Evolutionary conservation across 768 basidiomycete genomes (phyloP).

Genomic region (Lactarius psammicola): DNA sequence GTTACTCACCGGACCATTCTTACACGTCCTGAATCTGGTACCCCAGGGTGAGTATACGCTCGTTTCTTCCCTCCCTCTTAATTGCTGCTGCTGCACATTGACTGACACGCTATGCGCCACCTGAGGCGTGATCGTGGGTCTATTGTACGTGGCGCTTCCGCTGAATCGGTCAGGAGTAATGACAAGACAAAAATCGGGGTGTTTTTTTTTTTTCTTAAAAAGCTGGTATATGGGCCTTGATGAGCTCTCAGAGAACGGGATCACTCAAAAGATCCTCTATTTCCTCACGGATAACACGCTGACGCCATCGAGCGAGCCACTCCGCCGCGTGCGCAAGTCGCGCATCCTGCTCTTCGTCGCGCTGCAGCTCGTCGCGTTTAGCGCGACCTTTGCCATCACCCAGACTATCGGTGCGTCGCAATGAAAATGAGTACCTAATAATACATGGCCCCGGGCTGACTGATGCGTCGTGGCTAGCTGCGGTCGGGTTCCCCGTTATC

Average conservation of each 20-base stretch:
- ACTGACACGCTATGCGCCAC: background rate
- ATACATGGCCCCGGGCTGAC: background rate
- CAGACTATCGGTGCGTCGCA: slow-evolving; percentile 72
- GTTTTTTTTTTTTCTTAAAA: slow-evolving; percentile 32
- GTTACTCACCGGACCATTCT: slow-evolving; percentile 76
- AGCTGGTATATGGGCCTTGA: slow-evolving; percentile 94
- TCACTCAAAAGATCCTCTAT: slow-evolving; percentile 77
- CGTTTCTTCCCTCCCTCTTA: slow-evolving; percentile 40
- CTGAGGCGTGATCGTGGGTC: slow-evolving; percentile 72
- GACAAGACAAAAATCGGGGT: background rate
- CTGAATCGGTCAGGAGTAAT: background rate
- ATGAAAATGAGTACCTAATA: background rate
- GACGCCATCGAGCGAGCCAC: slow-evolving; percentile 64
- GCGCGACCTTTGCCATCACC: slow-evolving; percentile 84
- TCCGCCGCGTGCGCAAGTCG: slow-evolving; percentile 70
- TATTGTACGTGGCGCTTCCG: slow-evolving; percentile 58
- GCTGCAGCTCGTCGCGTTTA: slow-evolving; percentile 81
- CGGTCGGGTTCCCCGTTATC: slow-evolving; percentile 88
- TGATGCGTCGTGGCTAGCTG: slow-evolving; percentile 46
- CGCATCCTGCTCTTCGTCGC: slow-evolving; percentile 68
- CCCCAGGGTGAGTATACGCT: slow-evolving; percentile 49
- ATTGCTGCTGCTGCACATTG: slow-evolving; percentile 12
- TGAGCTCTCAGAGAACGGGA: slow-evolving; percentile 76
- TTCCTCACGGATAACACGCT: slow-evolving; percentile 70
- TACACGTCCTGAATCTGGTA: slow-evolving; percentile 76